phyloP scores from a whole-genome alignment of 2,329 filamentous ascomycete species.

The Fusarium vanettenii region DNA sequence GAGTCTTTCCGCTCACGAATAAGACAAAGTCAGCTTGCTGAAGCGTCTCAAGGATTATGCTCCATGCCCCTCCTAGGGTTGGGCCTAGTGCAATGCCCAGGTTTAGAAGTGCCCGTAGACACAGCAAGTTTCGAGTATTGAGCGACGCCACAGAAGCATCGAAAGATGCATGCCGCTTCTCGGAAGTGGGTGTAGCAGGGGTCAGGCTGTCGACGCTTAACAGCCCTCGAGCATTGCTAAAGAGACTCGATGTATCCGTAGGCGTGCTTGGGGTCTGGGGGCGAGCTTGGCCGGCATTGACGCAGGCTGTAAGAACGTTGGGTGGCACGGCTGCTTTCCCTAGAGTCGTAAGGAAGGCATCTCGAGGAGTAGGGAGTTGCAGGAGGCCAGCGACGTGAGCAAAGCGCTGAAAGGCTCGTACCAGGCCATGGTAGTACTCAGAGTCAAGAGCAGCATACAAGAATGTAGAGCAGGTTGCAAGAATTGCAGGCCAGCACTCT shows the following conservation, averaged over 20 bases:
- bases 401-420: conserved; percentile 93
- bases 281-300: conserved; percentile 61
- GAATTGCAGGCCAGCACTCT: conserved; percentile 93
- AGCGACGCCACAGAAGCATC: conserved; percentile 69
- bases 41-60: conserved; percentile 89
- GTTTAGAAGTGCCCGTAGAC: conserved; percentile 91
- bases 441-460: conserved; percentile 91
- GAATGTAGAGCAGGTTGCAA: conserved; percentile 96
- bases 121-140: conserved; percentile 90
- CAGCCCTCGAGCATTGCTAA: conserved; percentile 77
- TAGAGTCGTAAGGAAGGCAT: conserved; percentile 93
- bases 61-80: conserved; percentile 86
- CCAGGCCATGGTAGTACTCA: conserved; percentile 92
- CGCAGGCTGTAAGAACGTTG: conserved; percentile 74
- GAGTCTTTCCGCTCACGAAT: conserved; percentile 69
- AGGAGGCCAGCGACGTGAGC: conserved; percentile 93
- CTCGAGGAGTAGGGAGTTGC: conserved; percentile 84
- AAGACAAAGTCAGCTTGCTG: conserved; percentile 93
- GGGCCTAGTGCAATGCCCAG: conserved; percentile 94
- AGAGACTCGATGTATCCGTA: conserved; percentile 66
- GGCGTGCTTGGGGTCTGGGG: conserved; percentile 58
- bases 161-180: conserved; percentile 70
- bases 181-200: conserved; percentile 64
- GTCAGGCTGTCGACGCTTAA: conserved; percentile 79
- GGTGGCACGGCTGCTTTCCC: conserved; percentile 93